Evolutionary conservation across 805 yeast species (phyloP).

Genomic region (Schizosaccharomyces octosporus): DNA sequence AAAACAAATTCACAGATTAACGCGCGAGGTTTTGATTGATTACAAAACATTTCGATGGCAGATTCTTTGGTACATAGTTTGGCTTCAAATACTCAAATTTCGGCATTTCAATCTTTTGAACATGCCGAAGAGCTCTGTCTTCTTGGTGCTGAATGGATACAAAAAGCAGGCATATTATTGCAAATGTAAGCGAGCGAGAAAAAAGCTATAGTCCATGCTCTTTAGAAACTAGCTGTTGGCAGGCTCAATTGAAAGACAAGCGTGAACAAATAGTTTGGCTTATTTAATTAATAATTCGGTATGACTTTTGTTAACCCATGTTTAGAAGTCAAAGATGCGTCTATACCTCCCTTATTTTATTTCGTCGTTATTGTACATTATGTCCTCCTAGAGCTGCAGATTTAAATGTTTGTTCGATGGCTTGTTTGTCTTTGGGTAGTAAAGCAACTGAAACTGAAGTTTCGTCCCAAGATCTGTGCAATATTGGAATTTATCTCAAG

Average conservation of each 20-base stretch:
- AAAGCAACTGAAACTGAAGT: neutral
- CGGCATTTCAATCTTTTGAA: neutral
- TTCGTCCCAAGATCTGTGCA: neutral
- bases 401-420: neutral
- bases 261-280: neutral
- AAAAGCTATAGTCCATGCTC: neutral
- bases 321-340: neutral
- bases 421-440: neutral
- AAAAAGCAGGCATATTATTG: neutral
- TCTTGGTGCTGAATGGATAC: neutral
- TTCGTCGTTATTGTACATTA: neutral
- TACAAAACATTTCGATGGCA: neutral
- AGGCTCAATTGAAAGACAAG: neutral
- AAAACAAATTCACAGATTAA: too few relatives aligned
- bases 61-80: neutral
- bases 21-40: too few relatives aligned
- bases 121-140: neutral
- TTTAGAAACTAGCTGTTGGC: neutral
- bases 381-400: neutral
- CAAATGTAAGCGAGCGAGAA: neutral
- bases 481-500: neutral
- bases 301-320: neutral
- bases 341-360: neutral
- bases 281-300: neutral
- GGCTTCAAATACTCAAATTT: neutral